Evolutionary conservation across 2,329 filamentous ascomycete genomes (phyloP).

Genomic region (Apiospora malaysiana): DNA sequence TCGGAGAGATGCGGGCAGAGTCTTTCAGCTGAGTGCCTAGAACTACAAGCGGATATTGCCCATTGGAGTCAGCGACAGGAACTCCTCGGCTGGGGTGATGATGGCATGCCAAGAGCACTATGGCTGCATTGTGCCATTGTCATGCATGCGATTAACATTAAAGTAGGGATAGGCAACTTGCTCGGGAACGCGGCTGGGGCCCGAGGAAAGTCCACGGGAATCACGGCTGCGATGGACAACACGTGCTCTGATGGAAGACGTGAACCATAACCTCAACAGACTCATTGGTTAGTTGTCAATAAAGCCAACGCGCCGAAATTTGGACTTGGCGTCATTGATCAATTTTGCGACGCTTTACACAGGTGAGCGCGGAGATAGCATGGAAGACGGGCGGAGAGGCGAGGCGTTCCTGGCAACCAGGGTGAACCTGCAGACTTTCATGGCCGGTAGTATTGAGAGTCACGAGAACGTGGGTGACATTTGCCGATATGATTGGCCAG

Average conservation of each 20-base stretch:
- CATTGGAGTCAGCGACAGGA: background rate
- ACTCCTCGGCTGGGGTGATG: conserved; percentile 4
- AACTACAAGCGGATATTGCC: background rate
- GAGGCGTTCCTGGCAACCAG: background rate
- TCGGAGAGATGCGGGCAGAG: background rate
- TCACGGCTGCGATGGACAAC: background rate
- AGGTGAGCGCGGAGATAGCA: background rate
- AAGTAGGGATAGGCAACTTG: background rate
- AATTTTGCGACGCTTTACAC: background rate
- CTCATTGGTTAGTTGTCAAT: background rate
- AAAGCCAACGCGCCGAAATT: conserved; percentile 8
- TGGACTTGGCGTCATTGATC: conserved; percentile 5
- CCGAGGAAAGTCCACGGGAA: background rate
- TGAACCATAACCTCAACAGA: background rate
- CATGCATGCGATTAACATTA: background rate
- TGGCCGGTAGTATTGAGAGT: background rate
- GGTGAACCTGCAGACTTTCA: background rate
- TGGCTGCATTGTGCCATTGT: background rate
- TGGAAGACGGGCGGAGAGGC: background rate
- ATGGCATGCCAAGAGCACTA: conserved; percentile 12
- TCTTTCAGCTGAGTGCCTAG: background rate
- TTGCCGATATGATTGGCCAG: background rate
- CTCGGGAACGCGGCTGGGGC: background rate
- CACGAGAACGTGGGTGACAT: conserved; percentile 12
- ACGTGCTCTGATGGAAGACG: background rate